Percentiles rank a stretch among this genome's conserved stretches.
phyloP scores from a whole-genome alignment of 176 grass and related monocot genomes.

The Metroxylon sagu region DNA sequence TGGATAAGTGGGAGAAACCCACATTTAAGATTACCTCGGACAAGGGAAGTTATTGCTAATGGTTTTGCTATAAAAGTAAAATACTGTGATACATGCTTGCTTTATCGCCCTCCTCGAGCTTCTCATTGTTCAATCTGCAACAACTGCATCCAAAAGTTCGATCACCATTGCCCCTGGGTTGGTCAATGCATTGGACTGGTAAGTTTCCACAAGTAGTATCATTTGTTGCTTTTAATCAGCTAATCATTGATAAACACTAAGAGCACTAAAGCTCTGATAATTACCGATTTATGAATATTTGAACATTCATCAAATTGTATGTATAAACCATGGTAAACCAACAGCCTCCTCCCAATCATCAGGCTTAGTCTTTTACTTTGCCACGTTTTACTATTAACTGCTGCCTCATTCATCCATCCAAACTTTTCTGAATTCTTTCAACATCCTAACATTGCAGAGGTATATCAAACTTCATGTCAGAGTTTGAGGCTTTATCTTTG shows the following conservation, averaged over 20 bases:
- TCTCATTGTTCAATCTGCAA: conserved; percentile 69
- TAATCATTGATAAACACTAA: too few species aligned
- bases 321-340: too few species aligned
- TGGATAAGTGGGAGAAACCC: conserved; percentile 43
- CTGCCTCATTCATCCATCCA: neutral
- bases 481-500: too few species aligned
- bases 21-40: conserved; percentile 25
- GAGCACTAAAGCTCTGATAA: too few species aligned
- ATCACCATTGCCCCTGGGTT: conserved; percentile 75
- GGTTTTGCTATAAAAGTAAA: conserved; percentile 45
- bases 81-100: conserved; percentile 56
- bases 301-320: too few species aligned
- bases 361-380: neutral
- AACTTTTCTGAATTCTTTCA: too few species aligned
- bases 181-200: conserved; percentile 66
- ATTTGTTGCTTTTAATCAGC: too few species aligned
- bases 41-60: conserved; percentile 38
- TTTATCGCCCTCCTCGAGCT: conserved; percentile 40
- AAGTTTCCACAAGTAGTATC: conserved; percentile 10
- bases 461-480: too few species aligned
- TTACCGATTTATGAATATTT: too few species aligned
- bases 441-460: too few species aligned
- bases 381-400: neutral
- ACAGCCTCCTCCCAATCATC: neutral
- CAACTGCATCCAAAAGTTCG: conserved; percentile 65